Evolutionary conservation across 345 rosid species (phyloP), one percentile per base, ranked within the genome.

Genomic region (Jatropha curcas): DNA sequence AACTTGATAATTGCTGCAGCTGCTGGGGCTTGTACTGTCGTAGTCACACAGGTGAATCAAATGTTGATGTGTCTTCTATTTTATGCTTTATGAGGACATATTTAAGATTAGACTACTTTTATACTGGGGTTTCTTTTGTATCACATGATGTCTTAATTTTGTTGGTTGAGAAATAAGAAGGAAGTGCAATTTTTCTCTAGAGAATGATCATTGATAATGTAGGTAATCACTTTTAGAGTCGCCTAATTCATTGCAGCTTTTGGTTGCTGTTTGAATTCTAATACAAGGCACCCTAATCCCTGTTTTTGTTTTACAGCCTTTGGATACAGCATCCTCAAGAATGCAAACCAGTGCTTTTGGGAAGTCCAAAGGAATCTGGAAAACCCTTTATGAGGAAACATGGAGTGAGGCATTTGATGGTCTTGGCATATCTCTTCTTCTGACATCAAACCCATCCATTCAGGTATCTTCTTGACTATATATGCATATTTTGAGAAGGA

Each of bases 341-440:
- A 79, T 79, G 82, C 82, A 79, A 74, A 78, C 74, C 5, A 61
- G 77, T 56, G 70, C 37, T 25, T 73, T 63, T 73, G 77, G 71
- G 27, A 78, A 74, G 45, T 78, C 78, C 22, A 69, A 27, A 39
- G 78, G 78, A 7, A 71, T 78, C 13, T 65, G 77, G 77, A 39
- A 69, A 73, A 78, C 82, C n/a, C 68, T 79, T 8, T 70, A 75
- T 0, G 78, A 79, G 59, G 43, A 68, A 14, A 64, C 75, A 16
- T 59, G 82, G 82, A 43, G 68, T 0, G 75, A 79, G 63, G 71
- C 72, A 22, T 78, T 78, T 68, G 77, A 78, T 68, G 77, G 77
- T 45, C 71, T 78, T 20, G 68, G 75, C 61, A 79, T 74, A 41
- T 79, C 78, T 22, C 67, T 70, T 37, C 75, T 79, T 65, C 74